Conservation (phyloP, 2,329 filamentous ascomycete genomes). For the Phoma sp. region DNA sequence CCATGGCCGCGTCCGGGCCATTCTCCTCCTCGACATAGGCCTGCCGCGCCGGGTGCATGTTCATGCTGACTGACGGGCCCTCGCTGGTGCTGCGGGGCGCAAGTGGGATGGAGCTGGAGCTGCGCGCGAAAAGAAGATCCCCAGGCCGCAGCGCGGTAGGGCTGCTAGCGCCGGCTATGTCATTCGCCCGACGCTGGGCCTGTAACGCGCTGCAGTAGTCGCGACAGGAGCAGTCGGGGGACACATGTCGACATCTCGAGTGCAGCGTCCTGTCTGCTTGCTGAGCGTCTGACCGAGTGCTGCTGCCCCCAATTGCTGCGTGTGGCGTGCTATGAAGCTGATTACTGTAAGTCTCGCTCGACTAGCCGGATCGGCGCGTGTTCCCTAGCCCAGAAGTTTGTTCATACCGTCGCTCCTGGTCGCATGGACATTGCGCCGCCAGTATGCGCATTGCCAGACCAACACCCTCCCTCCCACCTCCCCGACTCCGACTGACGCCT, state of each 20-base stretch:
- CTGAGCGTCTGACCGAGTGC: too few relatives aligned
- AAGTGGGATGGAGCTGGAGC: constrained; percentile 5
- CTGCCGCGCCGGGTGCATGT: constrained; percentile 86
- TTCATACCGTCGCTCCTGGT: constrained; percentile 18
- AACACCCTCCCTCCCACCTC: constrained; percentile 8
- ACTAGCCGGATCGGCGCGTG: constrained; percentile 40
- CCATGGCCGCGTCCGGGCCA: constrained; percentile 64
- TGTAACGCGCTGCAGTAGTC: constrained; percentile 9
- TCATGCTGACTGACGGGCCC: constrained; percentile 45
- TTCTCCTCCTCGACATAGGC: constrained; percentile 91
- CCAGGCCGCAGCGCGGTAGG: constrained; percentile 28
- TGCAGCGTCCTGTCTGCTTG: too few relatives aligned
- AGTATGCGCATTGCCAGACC: constrained; percentile 20
- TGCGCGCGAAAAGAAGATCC: constrained; percentile 30
- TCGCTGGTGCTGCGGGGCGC: constrained; percentile 17
- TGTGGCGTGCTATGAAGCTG: constrained; percentile 24
- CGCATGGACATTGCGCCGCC: constrained; percentile 34
- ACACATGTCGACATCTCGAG: constrained; percentile 17
- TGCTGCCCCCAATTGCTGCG: too few relatives aligned
- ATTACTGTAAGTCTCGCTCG: constrained; percentile 30
- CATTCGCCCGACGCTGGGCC: constrained; percentile 17
- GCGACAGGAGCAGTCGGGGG: constrained; percentile 3
- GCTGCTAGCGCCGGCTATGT: constrained; percentile 42
- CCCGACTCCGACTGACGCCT: constrained; percentile 30
- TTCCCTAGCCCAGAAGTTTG: constrained; percentile 40